Evolutionary conservation across 441 rosid species (phyloP).

Genomic region (Arabidopsis hybrid): DNA sequence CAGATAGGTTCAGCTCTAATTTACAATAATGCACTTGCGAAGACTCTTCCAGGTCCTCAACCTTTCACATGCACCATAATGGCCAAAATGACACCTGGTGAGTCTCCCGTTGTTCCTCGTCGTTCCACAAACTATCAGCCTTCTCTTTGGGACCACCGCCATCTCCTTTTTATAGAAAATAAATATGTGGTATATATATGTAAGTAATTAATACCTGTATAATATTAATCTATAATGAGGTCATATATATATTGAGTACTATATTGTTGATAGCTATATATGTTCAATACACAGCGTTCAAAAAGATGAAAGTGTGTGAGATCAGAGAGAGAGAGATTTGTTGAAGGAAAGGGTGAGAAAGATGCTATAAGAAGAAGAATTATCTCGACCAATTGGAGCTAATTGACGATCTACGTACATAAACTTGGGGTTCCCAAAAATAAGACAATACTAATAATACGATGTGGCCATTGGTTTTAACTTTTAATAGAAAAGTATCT

Average conservation of each 20-base stretch:
- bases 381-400: no score
- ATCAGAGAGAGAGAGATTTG: no score
- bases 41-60: conserved; percentile 19
- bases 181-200: conserved; percentile 19
- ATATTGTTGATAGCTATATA: neutral
- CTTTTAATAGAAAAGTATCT: neutral
- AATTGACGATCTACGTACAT: no score
- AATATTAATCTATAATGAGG: neutral
- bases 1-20: conserved; percentile 24
- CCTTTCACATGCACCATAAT: conserved; percentile 9
- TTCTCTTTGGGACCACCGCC: conserved; percentile 36
- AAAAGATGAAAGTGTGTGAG: no score
- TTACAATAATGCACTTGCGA: conserved; percentile 10
- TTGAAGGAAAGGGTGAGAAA: no score
- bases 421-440: no score
- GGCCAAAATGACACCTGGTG: conserved; percentile 2
- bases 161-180: conserved; percentile 30
- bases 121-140: conserved; percentile 44
- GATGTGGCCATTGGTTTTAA: neutral
- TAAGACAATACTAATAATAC: neutral
- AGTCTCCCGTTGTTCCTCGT: conserved; percentile 17
- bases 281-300: no score
- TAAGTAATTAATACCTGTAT: neutral
- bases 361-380: no score
- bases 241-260: neutral